A percentile compares a stretch with the other conserved stretches of the same genome.
Evolutionary conservation across 2,329 filamentous ascomycete species (phyloP).

Genomic region (Pseudopyrenochaeta lycopersici): DNA sequence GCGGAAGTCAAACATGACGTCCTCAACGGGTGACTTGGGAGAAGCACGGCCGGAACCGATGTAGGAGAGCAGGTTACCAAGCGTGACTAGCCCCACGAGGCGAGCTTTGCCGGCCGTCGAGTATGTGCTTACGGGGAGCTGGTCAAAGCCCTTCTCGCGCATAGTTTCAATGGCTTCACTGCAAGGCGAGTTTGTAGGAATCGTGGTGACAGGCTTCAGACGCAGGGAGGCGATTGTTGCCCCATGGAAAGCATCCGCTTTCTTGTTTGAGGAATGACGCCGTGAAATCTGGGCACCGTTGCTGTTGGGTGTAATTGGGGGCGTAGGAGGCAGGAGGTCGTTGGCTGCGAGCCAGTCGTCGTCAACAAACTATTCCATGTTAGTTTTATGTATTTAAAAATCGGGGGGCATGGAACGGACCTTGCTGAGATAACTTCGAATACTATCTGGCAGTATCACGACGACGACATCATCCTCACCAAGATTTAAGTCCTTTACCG

Average conservation of each 20-base stretch:
- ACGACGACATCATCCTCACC: constrained; percentile 87
- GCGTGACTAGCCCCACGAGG: constrained; percentile 90
- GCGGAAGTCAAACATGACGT: constrained; percentile 97
- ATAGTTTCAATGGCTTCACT: constrained; percentile 94
- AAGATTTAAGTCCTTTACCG: constrained; percentile 78
- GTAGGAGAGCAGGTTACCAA: constrained; percentile 92
- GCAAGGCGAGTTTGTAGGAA: constrained; percentile 75
- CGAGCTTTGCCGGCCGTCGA: constrained; percentile 68
- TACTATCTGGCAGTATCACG: constrained; percentile 92
- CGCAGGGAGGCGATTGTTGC: constrained; percentile 84
- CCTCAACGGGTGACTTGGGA: constrained; percentile 75
- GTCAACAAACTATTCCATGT: constrained; percentile 76
- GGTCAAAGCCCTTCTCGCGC: constrained; percentile 98
- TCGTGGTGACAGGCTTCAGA: constrained; percentile 91
- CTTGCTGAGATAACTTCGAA: constrained; percentile 96
- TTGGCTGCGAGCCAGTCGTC: constrained; percentile 99
- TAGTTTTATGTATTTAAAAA: constrained; percentile 20
- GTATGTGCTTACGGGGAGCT: constrained; percentile 81
- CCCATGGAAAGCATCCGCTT: constrained; percentile 74
- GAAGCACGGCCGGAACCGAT: constrained; percentile 84
- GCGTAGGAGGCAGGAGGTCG: constrained; percentile 77
- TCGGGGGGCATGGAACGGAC: constrained; percentile 53
- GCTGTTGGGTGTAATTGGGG: constrained; percentile 45
- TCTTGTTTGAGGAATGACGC: constrained; percentile 51
- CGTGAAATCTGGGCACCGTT: constrained; percentile 36